Base-by-base conservation (phyloP, 331 rosid genomes). In the Quercus tomentella region DNA sequence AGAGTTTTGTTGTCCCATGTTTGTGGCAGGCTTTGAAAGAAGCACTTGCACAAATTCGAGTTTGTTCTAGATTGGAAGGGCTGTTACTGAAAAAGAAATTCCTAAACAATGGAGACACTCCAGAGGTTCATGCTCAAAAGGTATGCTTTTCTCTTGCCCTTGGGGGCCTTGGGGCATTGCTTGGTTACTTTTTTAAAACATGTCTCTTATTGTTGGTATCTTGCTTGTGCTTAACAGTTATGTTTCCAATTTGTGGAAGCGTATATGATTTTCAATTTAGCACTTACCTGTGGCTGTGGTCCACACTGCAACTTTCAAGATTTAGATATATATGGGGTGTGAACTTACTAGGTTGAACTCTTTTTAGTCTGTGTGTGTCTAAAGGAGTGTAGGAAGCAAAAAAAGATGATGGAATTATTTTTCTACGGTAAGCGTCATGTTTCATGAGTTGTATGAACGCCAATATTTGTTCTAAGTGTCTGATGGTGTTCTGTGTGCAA, bases 51-150 rank as follows among this genome's bases (percentile, higher is more conserved):
- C 91, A 89, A 77, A 85, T 93, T 81, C 89, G 98, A 83, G 86
- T 89, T 61, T 96, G 98, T 87, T 92, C 99, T 83, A 87, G 85
- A 82, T 82, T 96, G 75, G 98, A 96, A 88, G 98, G 87, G 60
- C 91, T 96, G 76, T 73, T 96, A 80, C 87, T 92, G 74, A 87
- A 89, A 92, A 96, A 92, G 88, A 88, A 86, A 76, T 69, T 35
- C 75, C 68, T 92, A 73, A 90, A 81, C 89, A 83, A 73, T 73
- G 97, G 99, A 83, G 98, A 96, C 71, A 83, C 97, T 79, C 81
- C 93, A 5, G 98, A 93, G 80, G 76, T 90, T 81, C 97, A 96
- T 87, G 90, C 97, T 74, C 98, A 92, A 69, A 96, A 93, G 97
- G 99, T 96, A 81, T 23, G 73, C 58, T 62, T 80, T 49, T 77